Conservation (phyloP, 305 asterid genomes). For the Fraxinus velutina region DNA sequence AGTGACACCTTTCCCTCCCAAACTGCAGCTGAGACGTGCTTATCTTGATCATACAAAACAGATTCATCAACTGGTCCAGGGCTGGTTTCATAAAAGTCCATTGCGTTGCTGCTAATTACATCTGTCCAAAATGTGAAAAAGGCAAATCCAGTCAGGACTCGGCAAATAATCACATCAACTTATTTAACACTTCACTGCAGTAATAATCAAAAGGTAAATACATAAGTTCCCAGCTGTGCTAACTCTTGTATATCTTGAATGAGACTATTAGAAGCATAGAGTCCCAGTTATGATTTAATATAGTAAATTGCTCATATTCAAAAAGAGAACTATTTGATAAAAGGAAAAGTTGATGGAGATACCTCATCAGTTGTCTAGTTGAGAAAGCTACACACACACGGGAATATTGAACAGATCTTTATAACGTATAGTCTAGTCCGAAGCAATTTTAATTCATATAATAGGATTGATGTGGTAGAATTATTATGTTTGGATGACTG, state of each 20-base stretch:
- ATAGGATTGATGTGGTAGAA: background rate
- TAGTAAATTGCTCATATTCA: background rate
- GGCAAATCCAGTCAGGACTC: slow-evolving; percentile 16
- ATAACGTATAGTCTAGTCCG: background rate
- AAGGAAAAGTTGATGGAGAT: background rate
- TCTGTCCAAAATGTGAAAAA: slow-evolving; percentile 37
- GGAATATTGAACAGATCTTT: background rate
- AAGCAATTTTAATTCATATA: background rate
- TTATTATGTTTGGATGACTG: background rate
- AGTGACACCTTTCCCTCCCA: slow-evolving; percentile 87
- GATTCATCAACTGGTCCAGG: slow-evolving; percentile 85
- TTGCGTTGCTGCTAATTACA: slow-evolving; percentile 34
- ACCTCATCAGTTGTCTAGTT: background rate
- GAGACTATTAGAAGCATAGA: background rate
- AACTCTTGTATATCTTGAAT: background rate
- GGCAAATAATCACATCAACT: slow-evolving; percentile 9
- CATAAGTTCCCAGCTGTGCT: background rate
- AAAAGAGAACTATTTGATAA: background rate
- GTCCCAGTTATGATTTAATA: background rate
- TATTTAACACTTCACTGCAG: background rate
- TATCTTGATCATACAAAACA: slow-evolving; percentile 84
- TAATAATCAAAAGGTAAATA: background rate
- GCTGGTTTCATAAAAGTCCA: slow-evolving; percentile 64
- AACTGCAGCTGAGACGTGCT: slow-evolving; percentile 84
- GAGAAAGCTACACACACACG: background rate